Conservation (phyloP, 768 basidiomycete species). For the Exsudoporus frostii region DNA sequence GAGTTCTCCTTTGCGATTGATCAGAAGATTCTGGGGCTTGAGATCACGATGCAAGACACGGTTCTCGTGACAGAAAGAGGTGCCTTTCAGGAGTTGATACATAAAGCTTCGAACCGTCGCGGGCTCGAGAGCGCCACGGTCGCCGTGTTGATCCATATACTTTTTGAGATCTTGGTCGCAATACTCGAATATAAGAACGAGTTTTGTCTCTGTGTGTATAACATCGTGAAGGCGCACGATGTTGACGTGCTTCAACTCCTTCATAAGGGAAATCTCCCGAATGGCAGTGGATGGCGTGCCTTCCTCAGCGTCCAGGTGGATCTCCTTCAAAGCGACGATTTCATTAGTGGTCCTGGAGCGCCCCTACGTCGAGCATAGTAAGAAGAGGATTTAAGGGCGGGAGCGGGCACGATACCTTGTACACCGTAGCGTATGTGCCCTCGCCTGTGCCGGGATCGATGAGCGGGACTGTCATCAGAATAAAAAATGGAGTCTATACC, state of each 20-base stretch:
- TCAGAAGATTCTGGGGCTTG: constrained; percentile 97
- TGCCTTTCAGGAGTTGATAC: constrained; percentile 96
- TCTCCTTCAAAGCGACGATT: constrained; percentile 97
- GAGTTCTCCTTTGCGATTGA: constrained; percentile 94
- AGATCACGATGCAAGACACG: constrained; percentile 96
- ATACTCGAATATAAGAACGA: constrained; percentile 97
- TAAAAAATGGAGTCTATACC: constrained; percentile 36
- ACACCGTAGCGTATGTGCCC: constrained; percentile 96
- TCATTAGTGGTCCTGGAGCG: constrained; percentile 97
- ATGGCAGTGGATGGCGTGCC: constrained; percentile 99
- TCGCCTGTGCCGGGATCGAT: constrained; percentile 48
- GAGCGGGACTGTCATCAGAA: constrained; percentile 1
- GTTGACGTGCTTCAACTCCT: constrained; percentile 98
- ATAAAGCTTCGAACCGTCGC: constrained; percentile 92
- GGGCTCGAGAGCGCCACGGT: constrained; percentile 90
- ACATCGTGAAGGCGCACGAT: constrained; percentile 98
- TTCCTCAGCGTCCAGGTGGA: constrained; percentile 98
- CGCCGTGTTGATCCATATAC: constrained; percentile 98
- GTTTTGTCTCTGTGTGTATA: constrained; percentile 97
- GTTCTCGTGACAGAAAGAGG: constrained; percentile 98
- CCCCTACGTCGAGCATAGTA: constrained; percentile 49
- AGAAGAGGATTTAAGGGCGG: background rate
- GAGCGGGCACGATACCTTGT: constrained; percentile 60
- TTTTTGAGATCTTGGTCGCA: constrained; percentile 99
- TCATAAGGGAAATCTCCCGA: constrained; percentile 98